Conservation (phyloP, 2,329 filamentous ascomycete genomes). For the Sporothrix phasma region DNA sequence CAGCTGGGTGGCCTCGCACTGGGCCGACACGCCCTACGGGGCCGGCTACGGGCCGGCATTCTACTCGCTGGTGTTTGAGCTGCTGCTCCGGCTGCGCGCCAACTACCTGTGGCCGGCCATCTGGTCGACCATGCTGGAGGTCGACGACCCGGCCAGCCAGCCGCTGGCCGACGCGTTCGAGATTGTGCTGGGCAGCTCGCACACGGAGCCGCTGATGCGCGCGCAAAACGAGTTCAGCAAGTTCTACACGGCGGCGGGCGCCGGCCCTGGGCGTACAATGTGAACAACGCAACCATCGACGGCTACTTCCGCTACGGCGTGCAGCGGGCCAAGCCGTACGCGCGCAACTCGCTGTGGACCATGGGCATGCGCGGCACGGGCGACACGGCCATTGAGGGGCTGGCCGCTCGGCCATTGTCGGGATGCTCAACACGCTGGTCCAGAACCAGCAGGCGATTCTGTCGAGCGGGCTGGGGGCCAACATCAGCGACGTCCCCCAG, state of each 20-base stretch:
- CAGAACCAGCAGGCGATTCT: constrained; percentile 49
- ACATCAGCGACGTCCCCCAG: constrained; percentile 49
- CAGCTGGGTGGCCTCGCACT: constrained; percentile 47
- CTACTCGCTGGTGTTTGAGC: constrained; percentile 60
- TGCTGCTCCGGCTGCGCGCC: constrained; percentile 57
- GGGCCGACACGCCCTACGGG: constrained; percentile 34
- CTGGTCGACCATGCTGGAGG: constrained; percentile 62
- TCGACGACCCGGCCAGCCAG: constrained; percentile 60
- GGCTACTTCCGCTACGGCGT: constrained; percentile 60
- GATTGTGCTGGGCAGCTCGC: constrained; percentile 62
- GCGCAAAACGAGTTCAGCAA: constrained; percentile 46
- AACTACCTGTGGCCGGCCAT: constrained; percentile 63
- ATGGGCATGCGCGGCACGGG: constrained; percentile 61
- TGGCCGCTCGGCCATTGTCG: constrained; percentile 47
- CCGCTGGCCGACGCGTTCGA: constrained; percentile 63
- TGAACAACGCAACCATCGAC: constrained; percentile 58
- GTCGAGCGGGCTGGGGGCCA: constrained; percentile 40
- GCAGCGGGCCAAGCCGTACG: constrained; percentile 53
- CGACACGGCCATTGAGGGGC: constrained; percentile 49
- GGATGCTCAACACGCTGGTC: constrained; percentile 51
- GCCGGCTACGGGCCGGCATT: constrained; percentile 50
- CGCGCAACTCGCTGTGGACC: constrained; percentile 54
- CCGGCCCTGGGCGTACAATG: constrained; percentile 58
- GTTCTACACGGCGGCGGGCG: constrained; percentile 32
- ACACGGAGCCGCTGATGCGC: constrained; percentile 62